phyloP scores from a whole-genome alignment of 495 filamentous ascomycete genomes.

The Xylaria castorea region DNA sequence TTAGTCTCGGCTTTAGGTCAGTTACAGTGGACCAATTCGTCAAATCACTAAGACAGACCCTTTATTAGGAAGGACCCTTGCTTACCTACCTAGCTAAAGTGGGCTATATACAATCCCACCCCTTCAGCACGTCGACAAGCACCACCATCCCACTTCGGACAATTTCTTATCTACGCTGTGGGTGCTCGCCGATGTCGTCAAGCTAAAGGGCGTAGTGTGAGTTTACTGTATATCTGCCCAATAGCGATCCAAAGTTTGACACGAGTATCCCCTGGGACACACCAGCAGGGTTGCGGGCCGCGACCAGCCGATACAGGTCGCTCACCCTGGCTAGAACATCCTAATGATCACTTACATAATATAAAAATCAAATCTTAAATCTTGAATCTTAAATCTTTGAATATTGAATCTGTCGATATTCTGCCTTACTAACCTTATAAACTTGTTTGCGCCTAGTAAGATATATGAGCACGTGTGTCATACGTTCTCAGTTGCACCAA shows the following conservation, averaged over 20 bases:
- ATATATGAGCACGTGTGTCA: not conserved
- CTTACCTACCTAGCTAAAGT: not conserved
- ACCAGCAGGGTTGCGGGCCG: not conserved
- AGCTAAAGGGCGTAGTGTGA: constrained; percentile 7
- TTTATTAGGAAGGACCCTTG: not conserved
- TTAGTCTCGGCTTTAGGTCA: not conserved
- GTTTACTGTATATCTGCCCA: not conserved
- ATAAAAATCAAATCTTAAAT: constrained; percentile 1
- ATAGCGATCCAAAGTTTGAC: not conserved
- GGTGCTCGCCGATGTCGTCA: constrained; percentile 17
- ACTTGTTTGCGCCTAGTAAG: not conserved
- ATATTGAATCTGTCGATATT: not conserved
- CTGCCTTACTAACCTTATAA: not conserved
- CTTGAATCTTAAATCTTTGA: not conserved
- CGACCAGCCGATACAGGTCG: not conserved
- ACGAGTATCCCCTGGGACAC: not conserved
- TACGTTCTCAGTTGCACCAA: not conserved
- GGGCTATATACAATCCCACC: not conserved
- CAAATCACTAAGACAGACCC: not conserved
- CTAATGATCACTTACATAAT: not conserved
- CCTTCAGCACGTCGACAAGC: not conserved
- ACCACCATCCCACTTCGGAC: not conserved
- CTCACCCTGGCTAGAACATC: constrained; percentile 1
- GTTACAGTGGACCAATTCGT: not conserved
- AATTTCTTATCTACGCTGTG: not conserved